These are phyloP conservation scores for Fusarium decemcellulare DNA, from an alignment of 2,329 filamentous ascomycete species.

Conservation along the genomic window DNA sequence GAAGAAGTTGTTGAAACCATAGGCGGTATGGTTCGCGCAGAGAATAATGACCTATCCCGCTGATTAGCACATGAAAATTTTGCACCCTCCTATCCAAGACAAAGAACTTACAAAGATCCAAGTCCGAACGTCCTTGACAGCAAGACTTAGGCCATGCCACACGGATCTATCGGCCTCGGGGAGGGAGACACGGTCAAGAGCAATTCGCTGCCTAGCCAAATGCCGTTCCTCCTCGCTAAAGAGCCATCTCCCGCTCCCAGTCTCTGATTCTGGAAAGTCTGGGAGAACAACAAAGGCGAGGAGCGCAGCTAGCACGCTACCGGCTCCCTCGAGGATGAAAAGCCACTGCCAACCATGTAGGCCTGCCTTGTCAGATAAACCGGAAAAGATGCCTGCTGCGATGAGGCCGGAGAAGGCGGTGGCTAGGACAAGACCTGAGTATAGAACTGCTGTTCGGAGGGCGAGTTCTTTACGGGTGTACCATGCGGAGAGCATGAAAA, in stretches of 20 bases:
- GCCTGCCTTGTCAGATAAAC: slow-evolving; percentile 41
- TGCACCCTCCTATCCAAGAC: no score
- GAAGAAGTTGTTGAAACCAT: slow-evolving; percentile 24
- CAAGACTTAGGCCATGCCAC: slow-evolving; percentile 41
- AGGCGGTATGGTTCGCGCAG: slow-evolving; percentile 11
- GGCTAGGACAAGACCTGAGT: slow-evolving; percentile 43
- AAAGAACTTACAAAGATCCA: slow-evolving; percentile 37
- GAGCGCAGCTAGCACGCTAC: slow-evolving; percentile 36
- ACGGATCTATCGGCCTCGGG: slow-evolving; percentile 39
- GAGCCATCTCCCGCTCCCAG: slow-evolving; percentile 42
- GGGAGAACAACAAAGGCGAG: slow-evolving; percentile 35
- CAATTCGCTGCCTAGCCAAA: slow-evolving; percentile 42
- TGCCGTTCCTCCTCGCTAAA: slow-evolving; percentile 43
- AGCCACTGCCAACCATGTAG: slow-evolving; percentile 58
- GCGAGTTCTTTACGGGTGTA: slow-evolving; percentile 46
- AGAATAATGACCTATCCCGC: no score
- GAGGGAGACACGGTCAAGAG: slow-evolving; percentile 41
- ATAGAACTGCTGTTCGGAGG: slow-evolving; percentile 41
- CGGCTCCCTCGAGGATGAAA: slow-evolving; percentile 54
- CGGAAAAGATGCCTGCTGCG: slow-evolving; percentile 41
- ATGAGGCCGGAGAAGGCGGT: slow-evolving; percentile 43
- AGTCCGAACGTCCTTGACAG: slow-evolving; percentile 40
- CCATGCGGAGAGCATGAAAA: slow-evolving; percentile 28
- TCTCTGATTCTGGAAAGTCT: slow-evolving; percentile 43
- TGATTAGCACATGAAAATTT: no score